Evolutionary conservation across 352 stramenopile genomes (phyloP).

Genomic region (Phytophthora uliginosa): DNA sequence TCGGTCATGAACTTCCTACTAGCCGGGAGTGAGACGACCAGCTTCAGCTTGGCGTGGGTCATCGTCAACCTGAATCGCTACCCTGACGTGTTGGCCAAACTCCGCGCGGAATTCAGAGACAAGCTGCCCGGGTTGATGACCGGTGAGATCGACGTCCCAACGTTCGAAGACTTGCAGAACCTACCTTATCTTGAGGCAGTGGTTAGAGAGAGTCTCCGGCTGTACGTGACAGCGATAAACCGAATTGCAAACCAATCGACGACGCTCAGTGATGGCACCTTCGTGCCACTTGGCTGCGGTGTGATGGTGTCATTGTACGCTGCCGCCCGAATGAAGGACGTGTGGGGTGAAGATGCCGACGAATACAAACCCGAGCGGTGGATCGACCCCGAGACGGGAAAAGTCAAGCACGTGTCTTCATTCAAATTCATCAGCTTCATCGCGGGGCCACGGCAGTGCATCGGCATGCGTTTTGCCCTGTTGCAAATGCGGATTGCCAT

Average conservation of each 20-base stretch:
- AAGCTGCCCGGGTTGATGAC: constrained; percentile 36
- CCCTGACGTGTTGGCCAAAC: constrained; percentile 44
- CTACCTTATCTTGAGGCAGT: constrained; percentile 64
- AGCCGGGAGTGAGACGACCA: background rate
- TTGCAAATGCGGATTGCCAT: constrained; percentile 13
- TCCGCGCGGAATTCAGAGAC: constrained; percentile 33
- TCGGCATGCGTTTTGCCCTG: constrained; percentile 7
- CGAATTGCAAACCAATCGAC: constrained; percentile 43
- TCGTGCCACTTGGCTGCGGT: constrained; percentile 37
- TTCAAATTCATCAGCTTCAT: constrained; percentile 65
- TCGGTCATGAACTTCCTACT: constrained; percentile 2
- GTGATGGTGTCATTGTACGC: constrained; percentile 52
- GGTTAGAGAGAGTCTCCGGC: constrained; percentile 61
- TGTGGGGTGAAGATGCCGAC: constrained; percentile 53
- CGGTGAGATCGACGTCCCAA: constrained; percentile 26
- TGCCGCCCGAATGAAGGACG: constrained; percentile 37
- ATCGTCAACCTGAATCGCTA: constrained; percentile 57
- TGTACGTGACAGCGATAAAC: constrained; percentile 49
- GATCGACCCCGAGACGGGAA: constrained; percentile 40
- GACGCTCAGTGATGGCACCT: constrained; percentile 65
- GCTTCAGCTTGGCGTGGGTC: constrained; percentile 53
- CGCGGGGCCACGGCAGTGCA: constrained; percentile 46
- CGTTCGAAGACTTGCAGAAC: constrained; percentile 49
- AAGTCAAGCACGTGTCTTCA: constrained; percentile 38
- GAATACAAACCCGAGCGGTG: constrained; percentile 45